phyloP scores from a whole-genome alignment of 805 yeast species.

The Metschnikowia cerradonensis region DNA sequence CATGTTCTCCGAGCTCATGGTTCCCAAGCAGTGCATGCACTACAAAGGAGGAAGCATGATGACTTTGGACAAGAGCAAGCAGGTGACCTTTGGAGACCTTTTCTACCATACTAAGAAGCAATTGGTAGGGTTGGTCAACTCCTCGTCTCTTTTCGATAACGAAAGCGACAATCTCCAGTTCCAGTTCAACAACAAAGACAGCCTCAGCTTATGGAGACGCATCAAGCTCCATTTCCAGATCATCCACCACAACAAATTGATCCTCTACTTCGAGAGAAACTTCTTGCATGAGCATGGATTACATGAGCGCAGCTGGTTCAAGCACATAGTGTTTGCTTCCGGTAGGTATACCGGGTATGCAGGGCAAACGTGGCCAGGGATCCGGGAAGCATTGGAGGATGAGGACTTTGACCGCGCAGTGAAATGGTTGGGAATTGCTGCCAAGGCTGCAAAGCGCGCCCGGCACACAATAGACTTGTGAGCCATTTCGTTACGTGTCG shows the following conservation, averaged over 20 bases:
- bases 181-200: constrained; percentile 27
- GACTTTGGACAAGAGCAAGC: constrained; percentile 8
- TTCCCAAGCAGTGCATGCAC: constrained; percentile 9
- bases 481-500: background rate
- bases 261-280: constrained; percentile 49
- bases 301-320: constrained; percentile 53
- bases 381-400: constrained; percentile 51
- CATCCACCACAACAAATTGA: constrained; percentile 31
- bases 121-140: constrained; percentile 19
- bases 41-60: constrained; percentile 7
- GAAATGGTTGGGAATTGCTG: constrained; percentile 43
- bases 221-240: constrained; percentile 29
- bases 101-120: constrained; percentile 24
- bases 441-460: constrained; percentile 33
- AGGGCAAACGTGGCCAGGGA: constrained; percentile 56
- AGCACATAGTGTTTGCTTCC: constrained; percentile 61
- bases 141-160: constrained; percentile 27
- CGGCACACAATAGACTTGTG: constrained; percentile 1
- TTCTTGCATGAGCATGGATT: constrained; percentile 49
- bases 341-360: constrained; percentile 47
- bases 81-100: constrained; percentile 21
- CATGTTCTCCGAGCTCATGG: constrained; percentile 16
- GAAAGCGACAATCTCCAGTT: constrained; percentile 25
- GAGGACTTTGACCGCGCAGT: constrained; percentile 42
- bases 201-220: constrained; percentile 34